Evolutionary conservation across 169 alveolate species (phyloP).

Genomic region (Eimeria maxima): DNA sequence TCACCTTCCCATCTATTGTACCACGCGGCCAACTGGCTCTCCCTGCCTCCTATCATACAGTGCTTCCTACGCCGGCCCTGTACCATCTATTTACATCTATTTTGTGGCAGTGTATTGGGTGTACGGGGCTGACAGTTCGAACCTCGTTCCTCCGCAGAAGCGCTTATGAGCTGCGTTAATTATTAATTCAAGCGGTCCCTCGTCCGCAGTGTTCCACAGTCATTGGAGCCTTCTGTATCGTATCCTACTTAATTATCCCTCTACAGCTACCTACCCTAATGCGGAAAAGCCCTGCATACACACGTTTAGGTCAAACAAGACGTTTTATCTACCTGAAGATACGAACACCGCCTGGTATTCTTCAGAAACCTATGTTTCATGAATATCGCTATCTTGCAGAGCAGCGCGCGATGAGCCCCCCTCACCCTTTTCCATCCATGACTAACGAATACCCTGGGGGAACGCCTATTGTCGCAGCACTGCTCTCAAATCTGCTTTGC

Average conservation of each 20-base stretch:
- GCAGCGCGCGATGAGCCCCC: neutral
- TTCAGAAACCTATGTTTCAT: neutral
- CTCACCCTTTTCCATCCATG: neutral
- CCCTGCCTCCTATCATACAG: neutral
- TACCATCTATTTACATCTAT: neutral
- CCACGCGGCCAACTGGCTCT: neutral
- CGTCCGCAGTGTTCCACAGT: neutral
- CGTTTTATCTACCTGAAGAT: neutral
- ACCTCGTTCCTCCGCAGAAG: neutral
- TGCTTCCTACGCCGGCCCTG: neutral
- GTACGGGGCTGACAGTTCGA: neutral
- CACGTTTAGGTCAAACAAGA: neutral
- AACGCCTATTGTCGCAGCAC: neutral
- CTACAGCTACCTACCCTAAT: neutral
- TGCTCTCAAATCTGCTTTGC: neutral
- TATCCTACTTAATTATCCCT: neutral
- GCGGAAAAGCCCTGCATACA: neutral
- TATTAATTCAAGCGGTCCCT: neutral
- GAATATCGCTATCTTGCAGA: neutral
- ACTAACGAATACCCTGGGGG: neutral
- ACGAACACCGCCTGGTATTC: neutral
- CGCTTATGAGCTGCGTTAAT: neutral
- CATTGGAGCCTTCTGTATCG: neutral
- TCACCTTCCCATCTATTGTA: neutral
- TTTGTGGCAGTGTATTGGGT: neutral